A percentile compares a stretch with the other conserved stretches of the same genome.
These are phyloP conservation scores for Podospora anserina DNA, from an alignment of 495 filamentous ascomycete species.

Conservation along the genomic window DNA sequence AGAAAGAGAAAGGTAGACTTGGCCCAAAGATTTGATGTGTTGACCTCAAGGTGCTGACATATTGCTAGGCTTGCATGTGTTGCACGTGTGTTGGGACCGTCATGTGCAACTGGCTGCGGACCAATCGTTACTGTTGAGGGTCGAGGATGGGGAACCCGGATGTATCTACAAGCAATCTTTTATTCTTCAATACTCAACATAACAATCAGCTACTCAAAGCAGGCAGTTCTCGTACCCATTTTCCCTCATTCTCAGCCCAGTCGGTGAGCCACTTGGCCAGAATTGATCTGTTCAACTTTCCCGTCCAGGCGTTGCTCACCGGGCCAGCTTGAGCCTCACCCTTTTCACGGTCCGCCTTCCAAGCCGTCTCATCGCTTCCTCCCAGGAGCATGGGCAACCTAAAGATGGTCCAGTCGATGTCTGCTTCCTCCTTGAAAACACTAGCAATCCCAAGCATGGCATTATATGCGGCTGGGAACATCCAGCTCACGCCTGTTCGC, in stretches of 20 bases:
- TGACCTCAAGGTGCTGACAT: not conserved
- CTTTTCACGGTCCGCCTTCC: slow-evolving; percentile 23
- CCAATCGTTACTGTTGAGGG: slow-evolving; percentile 21
- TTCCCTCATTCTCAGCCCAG: slow-evolving; percentile 2
- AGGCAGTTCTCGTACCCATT: slow-evolving; percentile 2
- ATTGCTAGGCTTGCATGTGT: slow-evolving; percentile 37
- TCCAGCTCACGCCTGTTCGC: slow-evolving; percentile 4
- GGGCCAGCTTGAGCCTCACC: slow-evolving; percentile 8
- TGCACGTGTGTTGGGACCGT: slow-evolving; percentile 36
- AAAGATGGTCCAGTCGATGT: slow-evolving; percentile 26
- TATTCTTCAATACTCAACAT: not conserved
- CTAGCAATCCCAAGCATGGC: slow-evolving; percentile 10
- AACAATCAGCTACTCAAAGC: not conserved
- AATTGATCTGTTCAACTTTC: not conserved
- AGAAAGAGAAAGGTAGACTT: slow-evolving; percentile 32
- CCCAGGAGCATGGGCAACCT: slow-evolving; percentile 22
- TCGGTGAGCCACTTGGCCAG: slow-evolving; percentile 5
- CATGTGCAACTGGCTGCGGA: slow-evolving; percentile 39
- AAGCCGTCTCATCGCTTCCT: slow-evolving; percentile 19
- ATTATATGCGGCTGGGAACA: slow-evolving; percentile 7
- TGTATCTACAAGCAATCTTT: not conserved
- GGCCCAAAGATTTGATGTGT: not conserved
- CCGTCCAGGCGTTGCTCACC: not conserved
- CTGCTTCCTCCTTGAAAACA: slow-evolving; percentile 18
- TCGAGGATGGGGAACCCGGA: not conserved